Conservation (phyloP, 208 protist genomes). For the Entamoeba dispar region DNA sequence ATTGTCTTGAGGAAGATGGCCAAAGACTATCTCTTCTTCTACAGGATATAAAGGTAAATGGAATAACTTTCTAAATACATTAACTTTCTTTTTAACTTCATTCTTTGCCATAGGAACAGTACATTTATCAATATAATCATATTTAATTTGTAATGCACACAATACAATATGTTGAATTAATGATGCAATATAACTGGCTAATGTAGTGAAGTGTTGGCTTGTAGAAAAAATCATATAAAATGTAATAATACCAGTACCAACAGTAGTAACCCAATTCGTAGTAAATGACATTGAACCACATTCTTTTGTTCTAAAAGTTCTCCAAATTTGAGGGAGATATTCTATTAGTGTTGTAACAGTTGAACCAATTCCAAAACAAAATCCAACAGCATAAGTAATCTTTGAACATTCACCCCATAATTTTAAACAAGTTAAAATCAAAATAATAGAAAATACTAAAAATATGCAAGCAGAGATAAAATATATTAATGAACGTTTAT, state of each 20-base stretch:
- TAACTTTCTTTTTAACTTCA: not conserved
- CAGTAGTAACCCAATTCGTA: not conserved
- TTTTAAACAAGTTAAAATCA: not conserved
- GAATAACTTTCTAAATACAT: not conserved
- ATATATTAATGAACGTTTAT: not conserved
- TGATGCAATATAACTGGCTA: not conserved
- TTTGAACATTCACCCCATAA: not conserved
- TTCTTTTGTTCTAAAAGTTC: not conserved
- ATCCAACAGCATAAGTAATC: not conserved
- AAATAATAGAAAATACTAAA: not conserved
- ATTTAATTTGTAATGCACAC: not conserved
- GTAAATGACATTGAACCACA: not conserved
- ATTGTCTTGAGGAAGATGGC: not conserved
- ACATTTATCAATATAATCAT: not conserved
- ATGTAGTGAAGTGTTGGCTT: not conserved
- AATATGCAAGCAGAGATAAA: not conserved
- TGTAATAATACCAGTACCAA: not conserved
- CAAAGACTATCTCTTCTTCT: not conserved
- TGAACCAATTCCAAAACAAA: not conserved
- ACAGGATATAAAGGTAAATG: not conserved
- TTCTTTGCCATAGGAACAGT: not conserved
- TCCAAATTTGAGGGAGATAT: not conserved
- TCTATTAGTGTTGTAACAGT: not conserved
- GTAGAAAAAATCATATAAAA: not conserved
- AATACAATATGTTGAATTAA: not conserved